Evolutionary conservation across 768 basidiomycete species (phyloP), one percentile per base, ranked within the genome.

Genomic region (Fomitopsis pulvina): DNA sequence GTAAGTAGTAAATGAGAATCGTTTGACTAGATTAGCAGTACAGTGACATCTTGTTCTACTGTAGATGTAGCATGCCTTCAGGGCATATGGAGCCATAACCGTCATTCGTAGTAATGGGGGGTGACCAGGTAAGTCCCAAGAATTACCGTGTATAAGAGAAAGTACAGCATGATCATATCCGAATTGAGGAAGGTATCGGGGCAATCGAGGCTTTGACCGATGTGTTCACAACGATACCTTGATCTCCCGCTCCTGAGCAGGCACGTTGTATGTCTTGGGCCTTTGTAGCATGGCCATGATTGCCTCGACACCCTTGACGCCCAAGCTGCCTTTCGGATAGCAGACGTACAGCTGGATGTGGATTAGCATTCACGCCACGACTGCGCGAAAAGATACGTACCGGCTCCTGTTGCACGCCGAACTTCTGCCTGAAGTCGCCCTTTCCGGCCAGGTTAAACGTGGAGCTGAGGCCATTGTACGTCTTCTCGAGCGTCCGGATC

Each of bases 381-480:
- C 27, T 37, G 26, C 8, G 38, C 16, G 28, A 25, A n/a, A 12
- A 18, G 28, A 3, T 14, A 58, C 63, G 45, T 45, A 66, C 64
- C 48, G 66, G 66, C 41, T 66, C 63, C 52, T 63, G 64, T 46
- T 60, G 57, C 34, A 57, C 57, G 24, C 64, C 66, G 48, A 66
- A 65, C 59, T 71, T 70, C 48, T 59, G 59, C 45, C 71, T 57
- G 60, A 72, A 74, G 45, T 66, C 68, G 21, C 66, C 65, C 66
- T 72, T 72, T 45, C 57, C 61, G 25, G 57, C 56, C 41, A 72
- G 52, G 50, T 62, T 59, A 52, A 71, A 66, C 40, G 66, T 61
- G 24, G 57, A 53, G 22, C 63, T 60, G 43, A 74, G 57, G 7
- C 66, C 66, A 45, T 64, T 67, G 58, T 74, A 72, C 41, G 68